These are phyloP conservation scores for Neoconidiobolus thromboides DNA, from an alignment of 371 early-diverging fungal genomes.

Conservation along the genomic window DNA sequence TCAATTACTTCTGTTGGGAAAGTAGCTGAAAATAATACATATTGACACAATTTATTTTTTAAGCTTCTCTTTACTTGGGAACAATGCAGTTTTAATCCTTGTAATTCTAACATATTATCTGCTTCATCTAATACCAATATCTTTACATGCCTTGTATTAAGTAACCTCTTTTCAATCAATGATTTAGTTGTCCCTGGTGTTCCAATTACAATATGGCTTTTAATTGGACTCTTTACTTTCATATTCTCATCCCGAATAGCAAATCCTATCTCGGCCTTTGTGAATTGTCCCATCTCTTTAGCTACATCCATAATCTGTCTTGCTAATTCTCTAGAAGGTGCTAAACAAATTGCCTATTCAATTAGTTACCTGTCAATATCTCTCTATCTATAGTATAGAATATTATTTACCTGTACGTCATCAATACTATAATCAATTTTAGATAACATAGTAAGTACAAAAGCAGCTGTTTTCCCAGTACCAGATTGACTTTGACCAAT, in stretches of 20 bases:
- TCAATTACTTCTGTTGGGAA: slow-evolving; percentile 61
- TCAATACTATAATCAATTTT: slow-evolving; percentile 33
- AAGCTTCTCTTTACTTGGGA: slow-evolving; percentile 52
- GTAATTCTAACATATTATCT: slow-evolving; percentile 83
- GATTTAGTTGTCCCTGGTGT: slow-evolving; percentile 88
- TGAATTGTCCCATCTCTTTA: slow-evolving; percentile 70
- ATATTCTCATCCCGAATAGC: slow-evolving; percentile 6
- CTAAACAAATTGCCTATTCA: slow-evolving; percentile 78
- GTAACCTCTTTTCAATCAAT: slow-evolving; percentile 31
- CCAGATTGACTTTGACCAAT: slow-evolving; percentile 76
- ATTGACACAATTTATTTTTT: slow-evolving; percentile 31
- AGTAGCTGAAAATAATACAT: slow-evolving; percentile 93
- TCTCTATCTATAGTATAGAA: no score
- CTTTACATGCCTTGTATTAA: slow-evolving; percentile 33
- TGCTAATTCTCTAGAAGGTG: slow-evolving; percentile 94
- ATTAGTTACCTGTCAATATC: neutral
- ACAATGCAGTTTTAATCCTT: slow-evolving; percentile 72
- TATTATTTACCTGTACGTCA: slow-evolving; percentile 22
- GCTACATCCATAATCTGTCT: slow-evolving; percentile 89
- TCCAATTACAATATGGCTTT: slow-evolving; percentile 77
- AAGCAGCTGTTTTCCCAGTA: slow-evolving; percentile 97
- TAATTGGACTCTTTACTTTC: slow-evolving; percentile 10
- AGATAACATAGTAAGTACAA: slow-evolving; percentile 73
- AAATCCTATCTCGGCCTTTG: slow-evolving; percentile 21
- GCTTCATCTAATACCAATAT: slow-evolving; percentile 88